Evolutionary conservation across 176 grass and related monocot species (phyloP), one percentile per base, ranked within the genome.

Genomic region (Microstegium vimineum): DNA sequence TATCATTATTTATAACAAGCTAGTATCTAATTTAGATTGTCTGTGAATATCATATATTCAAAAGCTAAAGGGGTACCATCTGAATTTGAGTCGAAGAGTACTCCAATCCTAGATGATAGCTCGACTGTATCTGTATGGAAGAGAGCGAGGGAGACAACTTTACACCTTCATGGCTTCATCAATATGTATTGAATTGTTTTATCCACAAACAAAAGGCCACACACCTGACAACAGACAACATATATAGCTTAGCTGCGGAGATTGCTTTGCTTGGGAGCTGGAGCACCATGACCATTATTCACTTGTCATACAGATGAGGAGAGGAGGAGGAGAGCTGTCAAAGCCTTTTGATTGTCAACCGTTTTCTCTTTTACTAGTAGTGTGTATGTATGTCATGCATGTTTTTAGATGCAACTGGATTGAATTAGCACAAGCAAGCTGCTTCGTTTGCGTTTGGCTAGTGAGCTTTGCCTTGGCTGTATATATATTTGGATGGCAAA

Each of bases 251-350:
- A 30, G 38, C 36, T 34, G n/a, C 41, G 10, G 27, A 69, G 35
- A 26, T 85, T 78, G 74, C 74, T 78, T 85, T 25, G 83, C 65
- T 85, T 85, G 22, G 47, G 51, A 35, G 74, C 27, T 30, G 27
- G 20, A 8, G 20, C n/a, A 78, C 8, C 26, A 59, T 76, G 23
- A 76, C 73, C 5, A 68, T 66, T 43, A 46, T 84, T 76, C 27
- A 76, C 73, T 84, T 20, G 38, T 81, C 66, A 31, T 46, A 38
- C 5, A 9, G 20, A 27, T 7, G 22, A 27, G 20, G 0, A 61
- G 62, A 61, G 62, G 18, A 18, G 47, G 18, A 20, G 17, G 17
- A 4, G 33, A 66, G 10, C 47, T 69, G 82, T 85, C 73, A 33
- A 40, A 22, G 16, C 23, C 1, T 31, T 37, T 34, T n/a, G 32